These are phyloP conservation scores for Paraleonurus japonicus DNA, from an alignment of 257 asterid species.

Conservation along the genomic window DNA sequence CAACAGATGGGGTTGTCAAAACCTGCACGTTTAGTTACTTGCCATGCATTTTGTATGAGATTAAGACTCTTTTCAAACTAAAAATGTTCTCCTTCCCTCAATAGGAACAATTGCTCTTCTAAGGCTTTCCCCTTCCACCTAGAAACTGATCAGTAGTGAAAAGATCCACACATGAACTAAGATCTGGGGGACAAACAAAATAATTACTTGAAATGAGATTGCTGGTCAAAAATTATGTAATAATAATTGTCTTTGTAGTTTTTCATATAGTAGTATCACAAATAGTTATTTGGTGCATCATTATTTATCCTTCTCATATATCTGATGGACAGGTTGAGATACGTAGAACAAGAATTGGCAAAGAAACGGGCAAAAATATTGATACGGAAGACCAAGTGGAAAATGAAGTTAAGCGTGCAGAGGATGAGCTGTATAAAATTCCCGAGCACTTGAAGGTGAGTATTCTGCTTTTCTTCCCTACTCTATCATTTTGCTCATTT, in stretches of 20 bases:
- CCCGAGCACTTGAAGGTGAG: constrained; percentile 94
- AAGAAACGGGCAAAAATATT: constrained; percentile 76
- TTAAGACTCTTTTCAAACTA: neutral
- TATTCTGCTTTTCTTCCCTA: constrained; percentile 11
- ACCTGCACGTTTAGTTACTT: neutral
- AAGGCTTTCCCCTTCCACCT: neutral
- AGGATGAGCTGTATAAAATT: constrained; percentile 80
- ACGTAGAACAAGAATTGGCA: constrained; percentile 91
- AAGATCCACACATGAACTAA: neutral
- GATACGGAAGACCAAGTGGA: constrained; percentile 56
- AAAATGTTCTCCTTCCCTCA: neutral
- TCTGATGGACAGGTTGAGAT: constrained; percentile 61
- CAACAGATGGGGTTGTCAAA: neutral
- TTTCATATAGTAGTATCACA: neutral
- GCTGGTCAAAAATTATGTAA: neutral
- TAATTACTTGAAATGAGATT: neutral
- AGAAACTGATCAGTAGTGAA: neutral
- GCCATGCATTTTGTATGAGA: constrained; percentile 6
- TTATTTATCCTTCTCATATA: constrained; percentile 10
- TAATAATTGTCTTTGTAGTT: neutral
- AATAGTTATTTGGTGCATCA: neutral
- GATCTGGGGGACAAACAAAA: neutral
- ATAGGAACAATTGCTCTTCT: neutral
- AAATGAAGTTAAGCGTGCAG: constrained; percentile 75
- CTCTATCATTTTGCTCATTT: constrained; percentile 6